Conservation (phyloP, 2,329 filamentous ascomycete genomes). For the Fusarium coicis region DNA sequence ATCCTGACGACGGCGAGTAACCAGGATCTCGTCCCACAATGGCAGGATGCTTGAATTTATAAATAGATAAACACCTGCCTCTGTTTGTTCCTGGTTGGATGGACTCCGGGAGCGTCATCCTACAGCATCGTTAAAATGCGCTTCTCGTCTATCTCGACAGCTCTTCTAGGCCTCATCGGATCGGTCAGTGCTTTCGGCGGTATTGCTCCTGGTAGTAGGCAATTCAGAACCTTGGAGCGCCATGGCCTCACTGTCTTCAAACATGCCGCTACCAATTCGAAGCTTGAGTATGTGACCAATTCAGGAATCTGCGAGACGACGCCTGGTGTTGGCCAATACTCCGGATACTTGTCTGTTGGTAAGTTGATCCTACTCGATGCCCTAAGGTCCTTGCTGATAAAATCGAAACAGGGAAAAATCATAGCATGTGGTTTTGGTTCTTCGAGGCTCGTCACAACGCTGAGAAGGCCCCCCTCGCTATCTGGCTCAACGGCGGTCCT, state of each 20-base stretch:
- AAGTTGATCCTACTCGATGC: conserved; percentile 42
- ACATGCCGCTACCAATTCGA: conserved; percentile 34
- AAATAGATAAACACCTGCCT: conserved; percentile 4
- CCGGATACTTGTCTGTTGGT: conserved; percentile 71
- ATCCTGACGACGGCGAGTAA: conserved; percentile 22
- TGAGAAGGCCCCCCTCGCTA: conserved; percentile 57
- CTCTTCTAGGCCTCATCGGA: conserved; percentile 29
- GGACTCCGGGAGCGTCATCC: background rate
- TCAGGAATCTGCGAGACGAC: conserved; percentile 65
- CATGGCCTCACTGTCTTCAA: conserved; percentile 27
- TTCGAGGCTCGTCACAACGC: conserved; percentile 57
- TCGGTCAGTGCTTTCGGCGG: conserved; percentile 32
- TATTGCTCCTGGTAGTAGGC: conserved; percentile 28
- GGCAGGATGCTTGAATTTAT: conserved; percentile 11
- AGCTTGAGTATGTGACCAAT: conserved; percentile 41
- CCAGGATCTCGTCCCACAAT: conserved; percentile 33
- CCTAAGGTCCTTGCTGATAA: conserved; percentile 36
- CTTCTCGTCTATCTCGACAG: conserved; percentile 29
- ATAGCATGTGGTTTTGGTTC: conserved; percentile 59
- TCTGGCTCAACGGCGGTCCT: conserved; percentile 62
- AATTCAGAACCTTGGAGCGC: conserved; percentile 27
- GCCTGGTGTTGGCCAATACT: conserved; percentile 71
- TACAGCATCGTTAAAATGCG: conserved; percentile 27
- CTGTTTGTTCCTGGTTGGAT: background rate
- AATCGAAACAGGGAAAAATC: conserved; percentile 30